phyloP scores from a whole-genome alignment of 2,329 filamentous ascomycete species.

The Trichophyton mentagrophytes region DNA sequence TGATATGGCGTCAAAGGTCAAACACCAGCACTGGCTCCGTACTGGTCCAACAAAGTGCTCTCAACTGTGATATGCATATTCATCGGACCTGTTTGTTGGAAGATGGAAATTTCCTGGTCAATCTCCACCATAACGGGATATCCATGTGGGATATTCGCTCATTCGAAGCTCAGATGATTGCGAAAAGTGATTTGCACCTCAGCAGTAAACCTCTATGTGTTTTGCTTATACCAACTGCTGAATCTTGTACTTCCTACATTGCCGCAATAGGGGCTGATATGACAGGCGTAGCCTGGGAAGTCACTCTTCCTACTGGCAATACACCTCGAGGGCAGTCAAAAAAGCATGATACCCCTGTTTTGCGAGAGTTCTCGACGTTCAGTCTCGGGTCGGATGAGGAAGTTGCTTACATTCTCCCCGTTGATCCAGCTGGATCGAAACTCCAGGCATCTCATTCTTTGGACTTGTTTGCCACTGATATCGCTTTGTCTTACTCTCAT shows the following conservation, averaged over 20 bases:
- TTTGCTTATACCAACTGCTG: slow-evolving; percentile 52
- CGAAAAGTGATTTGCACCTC: slow-evolving; percentile 45
- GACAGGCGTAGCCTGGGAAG: slow-evolving; percentile 69
- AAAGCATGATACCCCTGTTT: slow-evolving; percentile 26
- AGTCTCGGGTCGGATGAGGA: slow-evolving; percentile 46
- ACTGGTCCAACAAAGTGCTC: slow-evolving; percentile 54
- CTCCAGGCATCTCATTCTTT: slow-evolving; percentile 63
- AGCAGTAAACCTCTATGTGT: slow-evolving; percentile 66
- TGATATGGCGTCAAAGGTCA: slow-evolving; percentile 64
- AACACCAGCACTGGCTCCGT: slow-evolving; percentile 39
- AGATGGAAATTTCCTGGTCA: slow-evolving; percentile 68
- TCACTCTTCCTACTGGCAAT: slow-evolving; percentile 44
- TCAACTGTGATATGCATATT: slow-evolving; percentile 57
- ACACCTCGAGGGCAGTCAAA: slow-evolving; percentile 23
- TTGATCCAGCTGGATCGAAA: slow-evolving; percentile 69
- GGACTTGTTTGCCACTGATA: slow-evolving; percentile 73
- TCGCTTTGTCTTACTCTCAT: slow-evolving; percentile 72
- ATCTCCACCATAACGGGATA: slow-evolving; percentile 57
- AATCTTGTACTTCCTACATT: slow-evolving; percentile 49
- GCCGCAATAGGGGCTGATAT: slow-evolving; percentile 72
- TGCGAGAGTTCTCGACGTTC: slow-evolving; percentile 60
- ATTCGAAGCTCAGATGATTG: slow-evolving; percentile 46
- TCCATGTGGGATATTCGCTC: slow-evolving; percentile 67
- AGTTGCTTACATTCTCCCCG: slow-evolving; percentile 54
- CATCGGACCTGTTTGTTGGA: slow-evolving; percentile 67